A percentile compares a stretch with the other conserved stretches of the same genome.
Conservation (phyloP, 2,329 filamentous ascomycete genomes). For the Penicillium palitans region DNA sequence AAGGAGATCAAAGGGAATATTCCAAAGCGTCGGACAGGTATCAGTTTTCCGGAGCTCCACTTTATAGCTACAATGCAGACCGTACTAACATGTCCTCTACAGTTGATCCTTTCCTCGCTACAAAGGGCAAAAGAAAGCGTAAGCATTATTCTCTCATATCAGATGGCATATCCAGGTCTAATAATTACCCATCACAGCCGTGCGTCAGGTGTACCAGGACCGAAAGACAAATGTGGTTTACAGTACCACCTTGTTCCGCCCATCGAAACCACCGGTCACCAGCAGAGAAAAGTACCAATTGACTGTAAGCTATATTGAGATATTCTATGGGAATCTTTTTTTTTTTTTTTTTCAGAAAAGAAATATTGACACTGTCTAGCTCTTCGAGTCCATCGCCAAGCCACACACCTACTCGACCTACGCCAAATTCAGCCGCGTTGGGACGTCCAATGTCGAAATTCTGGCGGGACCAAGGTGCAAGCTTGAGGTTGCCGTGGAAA, state of each 20-base stretch:
- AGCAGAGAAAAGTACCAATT: constrained; percentile 61
- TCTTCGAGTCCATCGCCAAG: constrained; percentile 64
- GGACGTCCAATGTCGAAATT: constrained; percentile 33
- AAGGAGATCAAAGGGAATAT: not conserved
- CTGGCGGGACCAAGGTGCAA: constrained; percentile 36
- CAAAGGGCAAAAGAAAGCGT: constrained; percentile 53
- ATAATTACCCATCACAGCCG: not conserved
- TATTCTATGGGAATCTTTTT: not conserved
- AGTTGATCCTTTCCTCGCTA: constrained; percentile 6
- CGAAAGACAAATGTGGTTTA: constrained; percentile 60
- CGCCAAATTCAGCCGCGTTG: constrained; percentile 47
- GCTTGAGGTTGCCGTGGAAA: constrained; percentile 45
- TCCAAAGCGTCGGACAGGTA: constrained; percentile 3
- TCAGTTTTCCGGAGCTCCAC: not conserved
- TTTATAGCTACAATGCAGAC: not conserved
- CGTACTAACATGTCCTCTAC: constrained; percentile 10
- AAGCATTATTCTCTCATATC: not conserved
- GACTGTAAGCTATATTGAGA: constrained; percentile 50
- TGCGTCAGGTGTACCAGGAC: constrained; percentile 62
- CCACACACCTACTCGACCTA: constrained; percentile 64
- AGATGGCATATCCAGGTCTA: not conserved
- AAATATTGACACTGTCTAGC: constrained; percentile 45
- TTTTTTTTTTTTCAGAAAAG: not conserved
- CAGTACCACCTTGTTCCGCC: constrained; percentile 60
- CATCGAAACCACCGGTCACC: constrained; percentile 47